Evolutionary conservation across 1,284 basidiomycete genomes (phyloP), one percentile per base, ranked within the genome.

Genomic region (Ceratobasidium theobromae): DNA sequence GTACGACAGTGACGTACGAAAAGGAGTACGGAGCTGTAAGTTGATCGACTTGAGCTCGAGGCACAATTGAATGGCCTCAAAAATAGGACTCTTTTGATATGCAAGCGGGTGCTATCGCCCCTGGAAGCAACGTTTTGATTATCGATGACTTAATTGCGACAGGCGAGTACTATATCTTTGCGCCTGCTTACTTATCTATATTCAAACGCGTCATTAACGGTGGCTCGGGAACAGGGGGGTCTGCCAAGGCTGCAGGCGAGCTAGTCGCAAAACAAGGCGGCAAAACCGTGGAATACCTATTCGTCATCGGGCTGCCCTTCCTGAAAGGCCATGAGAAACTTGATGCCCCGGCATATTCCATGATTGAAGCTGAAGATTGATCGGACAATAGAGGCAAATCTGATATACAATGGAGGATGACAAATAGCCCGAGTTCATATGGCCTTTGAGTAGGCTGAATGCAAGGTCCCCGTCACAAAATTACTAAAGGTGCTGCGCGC

Each of bases 131-230:
- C 66, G 93, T 95, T 30, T 77, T 99, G 43, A 83, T 99, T 52
- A 82, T 99, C 32, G 97, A 99, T 77, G 97, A 99, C 77, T 82
- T 99, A 40, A 95, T 99, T 70, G 97, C 97, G 0, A 99, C 97
- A 46, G 95, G 95, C 89, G 70, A 25, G 79, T 69, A 40, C 18
- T 21, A n/a, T n/a, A n/a, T n/a, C n/a, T n/a, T n/a, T n/a, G n/a
- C n/a, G n/a, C n/a, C n/a, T n/a, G n/a, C n/a, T n/a, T n/a, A n/a
- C 21, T 32, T 11, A 14, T 28, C 33, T 6, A 12, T 14, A 2
- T 51, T 41, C 43, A 32, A 33, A 62, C 30, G 54, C 33, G n/a
- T 14, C 53, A 27, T 18, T 35, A 41, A 33, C 49, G 16, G 28
- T 41, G 25, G 46, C 41, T 16, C 33, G 28, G 67, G 28, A 57